phyloP scores from a whole-genome alignment of 1,284 basidiomycete species.

The Naganishia sp. region DNA sequence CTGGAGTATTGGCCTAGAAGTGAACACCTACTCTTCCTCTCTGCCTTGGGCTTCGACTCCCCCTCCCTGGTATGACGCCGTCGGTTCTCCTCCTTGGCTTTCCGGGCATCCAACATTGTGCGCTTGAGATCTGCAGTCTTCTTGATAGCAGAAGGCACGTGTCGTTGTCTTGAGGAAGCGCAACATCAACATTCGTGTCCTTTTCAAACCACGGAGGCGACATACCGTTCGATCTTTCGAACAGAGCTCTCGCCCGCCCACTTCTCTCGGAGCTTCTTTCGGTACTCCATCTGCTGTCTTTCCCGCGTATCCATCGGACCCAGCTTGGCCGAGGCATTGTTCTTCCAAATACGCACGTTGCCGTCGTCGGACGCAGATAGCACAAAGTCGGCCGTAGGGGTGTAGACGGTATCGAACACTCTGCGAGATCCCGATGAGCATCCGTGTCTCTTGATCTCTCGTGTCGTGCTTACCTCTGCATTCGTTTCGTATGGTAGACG shows the following conservation, averaged over 20 bases:
- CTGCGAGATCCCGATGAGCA: slow-evolving; percentile 34
- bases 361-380: slow-evolving; percentile 95
- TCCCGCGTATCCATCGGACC: slow-evolving; percentile 91
- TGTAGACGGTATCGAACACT: slow-evolving; percentile 65
- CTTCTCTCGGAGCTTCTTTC: slow-evolving; percentile 80
- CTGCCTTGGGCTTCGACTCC: slow-evolving; percentile 84
- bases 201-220: not conserved
- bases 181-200: no score
- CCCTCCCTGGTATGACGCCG: slow-evolving; percentile 82
- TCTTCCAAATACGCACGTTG: slow-evolving; percentile 93
- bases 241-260: slow-evolving; percentile 87
- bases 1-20: not conserved
- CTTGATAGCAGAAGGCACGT: slow-evolving; percentile 87
- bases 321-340: slow-evolving; percentile 86
- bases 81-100: slow-evolving; percentile 91
- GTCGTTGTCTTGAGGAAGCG: slow-evolving; percentile 64
- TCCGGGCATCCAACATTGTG: slow-evolving; percentile 86
- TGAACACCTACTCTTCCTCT: slow-evolving; percentile 67
- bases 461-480: slow-evolving; percentile 76
- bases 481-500: slow-evolving; percentile 97
- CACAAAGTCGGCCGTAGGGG: slow-evolving; percentile 88
- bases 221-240: slow-evolving; percentile 70
- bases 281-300: slow-evolving; percentile 87
- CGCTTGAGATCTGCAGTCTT: slow-evolving; percentile 83
- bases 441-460: slow-evolving; percentile 1